Conservation (phyloP, 2,329 filamentous ascomycete species). For the Exophiala alcalophila region DNA sequence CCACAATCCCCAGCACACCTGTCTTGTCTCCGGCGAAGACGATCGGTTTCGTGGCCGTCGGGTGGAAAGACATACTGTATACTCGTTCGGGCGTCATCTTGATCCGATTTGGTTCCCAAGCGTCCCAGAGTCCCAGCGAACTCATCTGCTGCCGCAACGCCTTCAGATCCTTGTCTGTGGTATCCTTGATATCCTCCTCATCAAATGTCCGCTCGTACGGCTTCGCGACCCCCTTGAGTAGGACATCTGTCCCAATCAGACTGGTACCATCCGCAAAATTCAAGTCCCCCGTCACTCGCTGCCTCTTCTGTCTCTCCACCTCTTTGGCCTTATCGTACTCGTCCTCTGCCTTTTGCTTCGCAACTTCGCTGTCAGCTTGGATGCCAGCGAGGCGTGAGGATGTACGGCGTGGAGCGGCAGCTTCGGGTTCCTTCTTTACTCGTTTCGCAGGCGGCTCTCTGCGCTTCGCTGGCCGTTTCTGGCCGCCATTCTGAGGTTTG, state of each 20-base stretch:
- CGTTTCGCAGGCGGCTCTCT: conserved; percentile 48
- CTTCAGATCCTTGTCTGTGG: conserved; percentile 71
- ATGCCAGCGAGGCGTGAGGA: conserved; percentile 62
- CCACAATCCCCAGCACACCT: conserved; percentile 85
- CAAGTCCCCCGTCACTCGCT: conserved; percentile 65
- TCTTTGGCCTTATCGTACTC: conserved; percentile 56
- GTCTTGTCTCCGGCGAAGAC: conserved; percentile 94
- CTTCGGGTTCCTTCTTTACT: conserved; percentile 61
- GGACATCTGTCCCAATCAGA: conserved; percentile 60
- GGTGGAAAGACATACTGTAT: conserved; percentile 86
- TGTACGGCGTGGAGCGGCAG: conserved; percentile 54
- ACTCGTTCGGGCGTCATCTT: conserved; percentile 87
- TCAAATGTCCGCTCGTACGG: conserved; percentile 83
- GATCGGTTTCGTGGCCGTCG: conserved; percentile 77
- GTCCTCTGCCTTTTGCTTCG: conserved; percentile 66
- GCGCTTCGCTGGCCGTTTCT: conserved; percentile 45
- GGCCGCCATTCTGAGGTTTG: conserved; percentile 43
- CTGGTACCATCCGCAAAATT: conserved; percentile 75
- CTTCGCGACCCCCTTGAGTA: conserved; percentile 64
- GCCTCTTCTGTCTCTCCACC: conserved; percentile 59
- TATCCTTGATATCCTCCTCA: conserved; percentile 77
- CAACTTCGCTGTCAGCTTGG: conserved; percentile 63
- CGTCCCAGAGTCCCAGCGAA: conserved; percentile 73
- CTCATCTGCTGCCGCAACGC: conserved; percentile 73
- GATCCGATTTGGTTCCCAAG: conserved; percentile 82